These are phyloP conservation scores for Lentinula sp. DNA, from an alignment of 768 basidiomycete genomes.

Conservation along the genomic window DNA sequence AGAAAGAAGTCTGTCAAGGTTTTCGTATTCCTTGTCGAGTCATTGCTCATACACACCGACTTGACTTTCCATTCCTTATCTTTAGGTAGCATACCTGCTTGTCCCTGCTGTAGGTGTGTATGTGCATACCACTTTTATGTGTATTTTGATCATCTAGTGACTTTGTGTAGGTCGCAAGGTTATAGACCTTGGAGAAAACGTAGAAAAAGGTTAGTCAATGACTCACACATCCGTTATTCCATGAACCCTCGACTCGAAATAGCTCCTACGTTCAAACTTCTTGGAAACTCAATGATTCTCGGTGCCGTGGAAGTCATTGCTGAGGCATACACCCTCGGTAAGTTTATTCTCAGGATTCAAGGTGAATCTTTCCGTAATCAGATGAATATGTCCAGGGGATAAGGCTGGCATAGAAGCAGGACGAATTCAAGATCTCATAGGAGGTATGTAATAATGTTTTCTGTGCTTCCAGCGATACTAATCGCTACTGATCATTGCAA, in stretches of 20 bases:
- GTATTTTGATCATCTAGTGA: too few species aligned
- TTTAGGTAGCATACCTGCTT: constrained; percentile 55
- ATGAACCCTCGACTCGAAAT: not conserved
- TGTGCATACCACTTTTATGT: not conserved
- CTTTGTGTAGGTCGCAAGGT: constrained; percentile 44
- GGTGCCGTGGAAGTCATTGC: constrained; percentile 75
- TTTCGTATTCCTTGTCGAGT: not conserved
- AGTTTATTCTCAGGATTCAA: not conserved
- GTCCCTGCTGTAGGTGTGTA: constrained; percentile 60
- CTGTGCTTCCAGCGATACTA: constrained; percentile 5
- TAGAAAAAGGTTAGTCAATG: constrained; percentile 60
- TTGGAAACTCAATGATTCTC: constrained; percentile 75
- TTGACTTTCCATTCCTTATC: not conserved
- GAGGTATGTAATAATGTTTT: constrained; percentile 31
- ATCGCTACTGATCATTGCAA: constrained; percentile 7
- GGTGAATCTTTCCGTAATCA: not conserved
- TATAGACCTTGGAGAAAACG: constrained; percentile 77
- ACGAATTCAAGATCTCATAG: constrained; percentile 48
- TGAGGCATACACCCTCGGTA: constrained; percentile 75
- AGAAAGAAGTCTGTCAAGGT: constrained; percentile 43
- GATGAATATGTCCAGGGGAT: constrained; percentile 25
- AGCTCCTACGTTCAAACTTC: constrained; percentile 72
- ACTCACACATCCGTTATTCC: not conserved
- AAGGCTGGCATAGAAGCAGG: constrained; percentile 74
- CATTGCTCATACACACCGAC: too few species aligned